Evolutionary conservation across 2,329 filamentous ascomycete species (phyloP).

Genomic region (Westerdykella aurantiaca): DNA sequence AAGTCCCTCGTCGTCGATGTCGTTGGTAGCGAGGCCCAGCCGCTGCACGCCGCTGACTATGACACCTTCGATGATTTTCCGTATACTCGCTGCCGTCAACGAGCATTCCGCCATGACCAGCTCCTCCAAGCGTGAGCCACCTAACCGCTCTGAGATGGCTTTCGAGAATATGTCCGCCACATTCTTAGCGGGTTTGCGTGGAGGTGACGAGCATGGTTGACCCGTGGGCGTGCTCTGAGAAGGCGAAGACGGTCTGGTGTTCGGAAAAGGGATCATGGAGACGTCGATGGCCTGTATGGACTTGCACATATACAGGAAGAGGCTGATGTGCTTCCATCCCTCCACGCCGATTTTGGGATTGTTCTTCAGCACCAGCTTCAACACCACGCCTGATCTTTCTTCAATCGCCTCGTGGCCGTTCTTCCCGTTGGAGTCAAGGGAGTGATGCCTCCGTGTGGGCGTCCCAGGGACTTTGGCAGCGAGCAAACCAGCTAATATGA

Average conservation of each 20-base stretch:
- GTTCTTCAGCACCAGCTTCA: constrained; percentile 82
- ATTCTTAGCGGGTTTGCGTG: constrained; percentile 40
- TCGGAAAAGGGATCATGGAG: constrained; percentile 68
- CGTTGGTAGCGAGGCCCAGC: constrained; percentile 77
- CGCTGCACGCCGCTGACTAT: constrained; percentile 70
- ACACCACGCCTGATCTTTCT: constrained; percentile 66
- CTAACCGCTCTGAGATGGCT: constrained; percentile 70
- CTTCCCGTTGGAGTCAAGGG: constrained; percentile 9
- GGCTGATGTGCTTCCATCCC: constrained; percentile 84
- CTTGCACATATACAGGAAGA: constrained; percentile 86
- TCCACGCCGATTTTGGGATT: constrained; percentile 77
- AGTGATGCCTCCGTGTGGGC: constrained; percentile 39
- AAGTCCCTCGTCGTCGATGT: constrained; percentile 67
- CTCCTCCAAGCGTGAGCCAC: constrained; percentile 70
- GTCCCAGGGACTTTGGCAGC: constrained; percentile 65
- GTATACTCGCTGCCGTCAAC: constrained; percentile 64
- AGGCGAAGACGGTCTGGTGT: constrained; percentile 10
- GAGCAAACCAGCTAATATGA: constrained; percentile 78
- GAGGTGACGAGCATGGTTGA: constrained; percentile 1
- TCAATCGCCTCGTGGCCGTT: constrained; percentile 25
- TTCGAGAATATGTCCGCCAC: constrained; percentile 64
- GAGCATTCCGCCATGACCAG: constrained; percentile 77
- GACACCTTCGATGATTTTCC: constrained; percentile 74
- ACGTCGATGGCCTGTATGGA: constrained; percentile 82
- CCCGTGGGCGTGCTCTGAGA: constrained; percentile 12